Evolutionary conservation across 2,329 filamentous ascomycete genomes (phyloP), one percentile per base, ranked within the genome.

Genomic region (Claviceps cyperi): DNA sequence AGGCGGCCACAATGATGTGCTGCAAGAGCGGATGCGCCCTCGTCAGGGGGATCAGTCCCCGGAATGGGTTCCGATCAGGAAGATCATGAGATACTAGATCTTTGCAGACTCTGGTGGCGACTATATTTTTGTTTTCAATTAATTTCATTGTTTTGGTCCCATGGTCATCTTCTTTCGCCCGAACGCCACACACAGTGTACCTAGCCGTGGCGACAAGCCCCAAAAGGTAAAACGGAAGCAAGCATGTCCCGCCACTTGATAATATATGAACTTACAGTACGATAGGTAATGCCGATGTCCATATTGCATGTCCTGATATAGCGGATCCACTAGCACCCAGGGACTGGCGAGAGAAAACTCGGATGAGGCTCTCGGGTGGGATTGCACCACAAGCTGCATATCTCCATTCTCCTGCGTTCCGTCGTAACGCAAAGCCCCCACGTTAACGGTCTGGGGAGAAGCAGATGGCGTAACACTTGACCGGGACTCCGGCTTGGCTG

Each of bases 261-360:
- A 11, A 11, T 36, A 46, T 6, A 53, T 41, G 49, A 32, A 57
- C 62, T 50, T 61, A 70, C 68, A 70, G 53, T 70, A 70, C 46
- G 63, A 63, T 46, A 70, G 60, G 51, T 70, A 70, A 54, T 67
- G 62, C 14, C 68, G 62, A 52, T 69, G 61, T 43, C 63, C 35
- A 74, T 68, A 37, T 72, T 73, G 35, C 70, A 81, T 55, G 68
- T 79, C 65, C 76, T 83, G 68, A 53, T 65, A 69, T 35, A 70
- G 53, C 46, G 68, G 69, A 54, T 72, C 70, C 46, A 68, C 63
- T 48, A 75, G 61, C 19, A 61, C 57, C 63, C 67, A 67, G 5
- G 70, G 64, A 36, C 57, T 57, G 44, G 55, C 51, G 47, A 57
- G 53, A 21, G 52, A 50, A 46, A 53, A 46, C n/a, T 50, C 53